Conservation (phyloP, 2,329 filamentous ascomycete species). For the Cladophialophora yegresii region DNA sequence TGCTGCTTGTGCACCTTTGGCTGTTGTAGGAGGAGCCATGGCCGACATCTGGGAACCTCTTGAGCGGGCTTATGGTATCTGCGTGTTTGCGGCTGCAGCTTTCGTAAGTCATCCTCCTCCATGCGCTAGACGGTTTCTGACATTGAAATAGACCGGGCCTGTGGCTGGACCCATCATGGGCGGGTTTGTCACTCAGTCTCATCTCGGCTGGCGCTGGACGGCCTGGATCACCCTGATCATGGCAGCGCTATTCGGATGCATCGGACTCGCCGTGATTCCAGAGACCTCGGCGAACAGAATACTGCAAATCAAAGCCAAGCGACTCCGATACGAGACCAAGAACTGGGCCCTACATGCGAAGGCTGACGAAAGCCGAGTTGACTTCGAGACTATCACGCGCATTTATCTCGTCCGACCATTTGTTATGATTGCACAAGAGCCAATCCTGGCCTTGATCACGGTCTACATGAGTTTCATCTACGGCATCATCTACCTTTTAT, state of each 20-base stretch:
- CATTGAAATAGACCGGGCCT: constrained; percentile 44
- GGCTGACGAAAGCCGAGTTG: constrained; percentile 48
- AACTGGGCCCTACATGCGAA: constrained; percentile 53
- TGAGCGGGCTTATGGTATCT: constrained; percentile 51
- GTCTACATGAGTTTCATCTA: constrained; percentile 48
- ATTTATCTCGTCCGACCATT: constrained; percentile 52
- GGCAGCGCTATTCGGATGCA: constrained; percentile 44
- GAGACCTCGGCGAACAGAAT: constrained; percentile 56
- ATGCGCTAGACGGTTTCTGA: background rate
- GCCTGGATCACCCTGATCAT: constrained; percentile 59
- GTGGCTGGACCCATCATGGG: constrained; percentile 50
- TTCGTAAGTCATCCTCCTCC: constrained; percentile 40
- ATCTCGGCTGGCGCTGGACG: constrained; percentile 61
- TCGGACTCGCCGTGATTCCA: constrained; percentile 52
- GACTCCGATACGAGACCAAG: constrained; percentile 51
- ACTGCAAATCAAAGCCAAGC: constrained; percentile 52
- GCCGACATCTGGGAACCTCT: constrained; percentile 55
- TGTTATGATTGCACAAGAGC: constrained; percentile 52
- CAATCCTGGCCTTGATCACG: constrained; percentile 53
- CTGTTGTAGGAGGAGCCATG: constrained; percentile 54
- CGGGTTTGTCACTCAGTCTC: constrained; percentile 52
- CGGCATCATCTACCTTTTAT: constrained; percentile 41
- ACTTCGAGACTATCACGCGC: constrained; percentile 43
- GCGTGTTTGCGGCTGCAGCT: constrained; percentile 49
- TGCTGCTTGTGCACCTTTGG: constrained; percentile 55